Conservation (phyloP, 2,329 filamentous ascomycete genomes). For the Sporothrix sp. region DNA sequence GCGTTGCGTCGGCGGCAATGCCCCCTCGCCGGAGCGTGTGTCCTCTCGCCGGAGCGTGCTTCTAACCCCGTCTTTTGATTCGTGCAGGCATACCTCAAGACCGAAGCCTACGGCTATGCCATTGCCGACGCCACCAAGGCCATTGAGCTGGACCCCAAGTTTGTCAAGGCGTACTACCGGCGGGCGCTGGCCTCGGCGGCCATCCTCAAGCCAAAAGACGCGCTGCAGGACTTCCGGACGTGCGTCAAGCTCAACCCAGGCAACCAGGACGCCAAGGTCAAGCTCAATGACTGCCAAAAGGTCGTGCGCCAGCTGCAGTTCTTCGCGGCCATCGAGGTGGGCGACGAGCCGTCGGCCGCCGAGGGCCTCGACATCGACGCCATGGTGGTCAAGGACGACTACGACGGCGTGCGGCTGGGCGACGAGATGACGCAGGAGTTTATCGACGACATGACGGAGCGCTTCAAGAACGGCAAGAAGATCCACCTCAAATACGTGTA, state of each 20-base stretch:
- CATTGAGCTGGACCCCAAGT: constrained; percentile 76
- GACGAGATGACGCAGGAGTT: constrained; percentile 92
- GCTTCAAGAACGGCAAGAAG: constrained; percentile 94
- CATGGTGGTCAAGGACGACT: constrained; percentile 71
- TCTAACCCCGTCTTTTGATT: constrained; percentile 13
- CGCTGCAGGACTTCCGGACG: constrained; percentile 82
- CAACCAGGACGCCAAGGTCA: constrained; percentile 86
- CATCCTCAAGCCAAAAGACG: constrained; percentile 79
- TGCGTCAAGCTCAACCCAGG: constrained; percentile 78
- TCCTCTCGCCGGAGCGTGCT: constrained; percentile 17
- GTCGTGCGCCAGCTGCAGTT: constrained; percentile 87
- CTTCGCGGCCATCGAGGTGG: constrained; percentile 86
- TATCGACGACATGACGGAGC: constrained; percentile 90
- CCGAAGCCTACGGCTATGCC: constrained; percentile 89
- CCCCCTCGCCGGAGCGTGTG: background rate
- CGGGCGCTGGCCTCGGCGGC: constrained; percentile 85
- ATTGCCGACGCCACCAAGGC: constrained; percentile 85
- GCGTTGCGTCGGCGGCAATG: constrained; percentile 20
- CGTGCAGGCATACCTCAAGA: constrained; percentile 84
- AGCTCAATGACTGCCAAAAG: constrained; percentile 88
- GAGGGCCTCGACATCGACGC: constrained; percentile 81
- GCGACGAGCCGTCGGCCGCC: constrained; percentile 83
- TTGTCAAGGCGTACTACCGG: constrained; percentile 94
- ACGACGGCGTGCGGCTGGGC: constrained; percentile 73
- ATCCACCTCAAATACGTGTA: constrained; percentile 95